Evolutionary conservation across 352 stramenopile species (phyloP).

Genomic region (Blastocystis sp.): DNA sequence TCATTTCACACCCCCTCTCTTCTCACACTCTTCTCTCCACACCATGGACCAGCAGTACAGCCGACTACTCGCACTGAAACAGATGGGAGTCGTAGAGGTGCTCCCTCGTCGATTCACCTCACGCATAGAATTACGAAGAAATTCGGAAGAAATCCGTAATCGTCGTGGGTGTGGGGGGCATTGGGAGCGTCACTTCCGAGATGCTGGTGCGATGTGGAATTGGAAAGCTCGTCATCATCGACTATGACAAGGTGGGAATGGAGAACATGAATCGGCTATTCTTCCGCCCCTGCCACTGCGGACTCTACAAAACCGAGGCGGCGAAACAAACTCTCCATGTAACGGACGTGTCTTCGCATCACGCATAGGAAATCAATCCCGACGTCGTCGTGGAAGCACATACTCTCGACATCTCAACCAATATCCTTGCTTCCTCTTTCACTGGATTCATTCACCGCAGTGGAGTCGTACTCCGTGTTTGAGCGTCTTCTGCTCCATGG

Average conservation of each 20-base stretch:
- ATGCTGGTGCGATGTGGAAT: constrained; percentile 88
- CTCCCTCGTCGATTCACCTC: neutral
- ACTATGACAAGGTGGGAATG: constrained; percentile 87
- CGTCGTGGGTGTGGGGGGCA: constrained; percentile 84
- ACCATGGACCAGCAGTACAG: constrained; percentile 83
- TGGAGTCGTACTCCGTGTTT: constrained; percentile 84
- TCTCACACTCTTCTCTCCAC: too few species aligned
- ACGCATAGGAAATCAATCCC: constrained; percentile 82
- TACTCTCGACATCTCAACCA: constrained; percentile 84
- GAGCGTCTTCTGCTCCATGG: constrained; percentile 82
- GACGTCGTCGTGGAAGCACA: constrained; percentile 86
- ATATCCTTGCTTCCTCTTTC: neutral
- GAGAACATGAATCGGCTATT: constrained; percentile 90
- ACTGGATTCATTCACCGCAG: constrained; percentile 52
- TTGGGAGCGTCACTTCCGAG: constrained; percentile 85
- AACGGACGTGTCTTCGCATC: neutral
- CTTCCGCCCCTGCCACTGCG: constrained; percentile 85
- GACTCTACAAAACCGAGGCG: constrained; percentile 85
- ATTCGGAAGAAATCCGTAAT: constrained; percentile 84
- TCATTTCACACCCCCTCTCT: too few species aligned
- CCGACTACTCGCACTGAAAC: constrained; percentile 86
- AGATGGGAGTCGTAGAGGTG: constrained; percentile 85
- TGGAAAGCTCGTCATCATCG: constrained; percentile 87
- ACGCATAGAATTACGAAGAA: constrained; percentile 81
- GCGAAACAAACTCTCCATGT: constrained; percentile 85